phyloP scores from a whole-genome alignment of 495 filamentous ascomycete genomes.

The Lophiotrema nucula region DNA sequence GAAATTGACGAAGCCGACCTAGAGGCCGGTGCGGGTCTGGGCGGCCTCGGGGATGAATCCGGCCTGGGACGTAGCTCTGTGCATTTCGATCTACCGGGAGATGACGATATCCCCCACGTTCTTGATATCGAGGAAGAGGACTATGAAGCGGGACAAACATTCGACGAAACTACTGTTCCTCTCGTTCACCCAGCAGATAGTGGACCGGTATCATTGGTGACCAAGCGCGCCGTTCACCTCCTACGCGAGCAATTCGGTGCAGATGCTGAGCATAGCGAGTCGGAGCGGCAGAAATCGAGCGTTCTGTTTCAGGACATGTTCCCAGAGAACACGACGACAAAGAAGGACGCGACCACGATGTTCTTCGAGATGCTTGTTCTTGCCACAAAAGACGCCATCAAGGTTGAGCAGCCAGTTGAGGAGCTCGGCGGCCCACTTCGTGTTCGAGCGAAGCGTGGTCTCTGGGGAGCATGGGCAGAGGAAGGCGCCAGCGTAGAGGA shows the following conservation, averaged over 20 bases:
- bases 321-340: slow-evolving; percentile 72
- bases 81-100: slow-evolving; percentile 13
- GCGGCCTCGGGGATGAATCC: slow-evolving; percentile 23
- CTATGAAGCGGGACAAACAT: slow-evolving; percentile 41
- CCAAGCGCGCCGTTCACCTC: slow-evolving; percentile 92
- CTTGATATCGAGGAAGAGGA: slow-evolving; percentile 40
- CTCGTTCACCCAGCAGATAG: slow-evolving; percentile 74
- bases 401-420: slow-evolving; percentile 83
- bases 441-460: slow-evolving; percentile 80
- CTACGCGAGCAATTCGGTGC: slow-evolving; percentile 81
- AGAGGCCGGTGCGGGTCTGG: slow-evolving; percentile 28
- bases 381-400: slow-evolving; percentile 96
- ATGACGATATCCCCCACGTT: slow-evolving; percentile 20
- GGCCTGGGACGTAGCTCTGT: background rate
- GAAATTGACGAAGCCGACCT: slow-evolving; percentile 34
- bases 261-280: slow-evolving; percentile 53
- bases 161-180: slow-evolving; percentile 75
- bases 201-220: slow-evolving; percentile 81
- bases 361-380: slow-evolving; percentile 96
- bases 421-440: slow-evolving; percentile 72
- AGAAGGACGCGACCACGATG: slow-evolving; percentile 95
- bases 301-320: slow-evolving; percentile 91
- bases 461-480: slow-evolving; percentile 97
- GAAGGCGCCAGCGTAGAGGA: slow-evolving; percentile 59
- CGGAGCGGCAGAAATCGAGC: slow-evolving; percentile 67